phyloP scores from a whole-genome alignment of 129 eudicot species.

The Silybum marianum region DNA sequence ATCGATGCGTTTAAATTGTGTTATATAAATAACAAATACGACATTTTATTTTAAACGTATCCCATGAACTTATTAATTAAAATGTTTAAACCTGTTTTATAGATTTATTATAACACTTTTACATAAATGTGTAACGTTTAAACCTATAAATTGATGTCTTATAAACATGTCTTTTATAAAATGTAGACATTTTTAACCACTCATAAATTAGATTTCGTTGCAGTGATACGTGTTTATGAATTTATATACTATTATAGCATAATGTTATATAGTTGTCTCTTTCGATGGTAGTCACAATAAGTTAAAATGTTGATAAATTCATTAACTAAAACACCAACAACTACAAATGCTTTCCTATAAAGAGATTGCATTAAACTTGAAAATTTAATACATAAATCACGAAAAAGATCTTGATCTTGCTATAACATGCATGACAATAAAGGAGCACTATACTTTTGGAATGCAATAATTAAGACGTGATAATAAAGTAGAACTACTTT shows the following conservation, averaged over 20 bases:
- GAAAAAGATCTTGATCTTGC: background rate
- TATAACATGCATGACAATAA: background rate
- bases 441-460: background rate
- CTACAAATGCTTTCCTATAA: background rate
- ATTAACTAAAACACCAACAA: background rate
- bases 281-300: background rate
- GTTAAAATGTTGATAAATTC: background rate
- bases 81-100: too few relatives aligned
- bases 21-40: background rate
- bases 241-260: background rate
- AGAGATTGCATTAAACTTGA: background rate
- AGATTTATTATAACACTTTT: too few relatives aligned
- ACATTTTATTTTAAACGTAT: too few relatives aligned
- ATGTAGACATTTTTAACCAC: too few relatives aligned
- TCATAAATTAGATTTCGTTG: background rate
- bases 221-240: background rate
- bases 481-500: conserved; percentile 5
- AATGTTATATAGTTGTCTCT: background rate
- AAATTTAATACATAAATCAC: background rate
- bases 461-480: background rate
- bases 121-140: too few relatives aligned
- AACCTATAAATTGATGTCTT: too few relatives aligned
- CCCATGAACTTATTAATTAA: too few relatives aligned
- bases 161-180: too few relatives aligned
- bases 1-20: background rate